Conservation (phyloP, 2,329 filamentous ascomycete genomes). For the Fusarium denticulatum region DNA sequence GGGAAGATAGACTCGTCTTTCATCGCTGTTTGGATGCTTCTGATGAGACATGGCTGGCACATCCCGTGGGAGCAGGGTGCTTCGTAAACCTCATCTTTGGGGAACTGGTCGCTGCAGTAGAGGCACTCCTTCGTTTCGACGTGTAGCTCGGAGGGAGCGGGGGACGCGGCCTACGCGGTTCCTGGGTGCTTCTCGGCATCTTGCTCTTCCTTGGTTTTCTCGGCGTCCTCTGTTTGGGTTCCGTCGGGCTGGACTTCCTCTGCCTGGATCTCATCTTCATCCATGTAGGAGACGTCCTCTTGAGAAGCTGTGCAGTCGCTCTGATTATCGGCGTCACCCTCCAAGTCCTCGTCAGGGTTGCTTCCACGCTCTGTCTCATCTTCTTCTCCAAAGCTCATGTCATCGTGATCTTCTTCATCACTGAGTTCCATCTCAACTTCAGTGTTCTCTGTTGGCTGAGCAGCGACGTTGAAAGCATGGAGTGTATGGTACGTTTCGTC, state of each 20-base stretch:
- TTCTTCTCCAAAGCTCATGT: accelerated
- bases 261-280: accelerated
- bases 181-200: not conserved
- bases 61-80: not conserved
- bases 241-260: accelerated
- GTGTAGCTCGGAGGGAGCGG: accelerated
- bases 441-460: accelerated
- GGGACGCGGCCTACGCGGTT: accelerated
- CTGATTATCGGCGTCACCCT: accelerated
- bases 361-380: accelerated
- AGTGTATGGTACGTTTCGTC: not conserved
- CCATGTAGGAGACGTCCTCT: not conserved
- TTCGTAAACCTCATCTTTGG: not conserved
- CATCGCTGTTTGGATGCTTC: not conserved
- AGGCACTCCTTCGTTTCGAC: not conserved
- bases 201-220: not conserved
- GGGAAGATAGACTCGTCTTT: not conserved
- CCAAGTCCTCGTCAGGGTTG: accelerated
- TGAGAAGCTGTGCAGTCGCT: accelerated
- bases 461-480: not conserved
- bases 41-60: not conserved
- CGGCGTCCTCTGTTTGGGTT: not conserved
- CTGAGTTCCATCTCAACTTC: not conserved
- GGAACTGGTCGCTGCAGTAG: accelerated
- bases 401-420: accelerated